phyloP scores from a whole-genome alignment of 768 basidiomycete genomes.

The Collybia sp. region DNA sequence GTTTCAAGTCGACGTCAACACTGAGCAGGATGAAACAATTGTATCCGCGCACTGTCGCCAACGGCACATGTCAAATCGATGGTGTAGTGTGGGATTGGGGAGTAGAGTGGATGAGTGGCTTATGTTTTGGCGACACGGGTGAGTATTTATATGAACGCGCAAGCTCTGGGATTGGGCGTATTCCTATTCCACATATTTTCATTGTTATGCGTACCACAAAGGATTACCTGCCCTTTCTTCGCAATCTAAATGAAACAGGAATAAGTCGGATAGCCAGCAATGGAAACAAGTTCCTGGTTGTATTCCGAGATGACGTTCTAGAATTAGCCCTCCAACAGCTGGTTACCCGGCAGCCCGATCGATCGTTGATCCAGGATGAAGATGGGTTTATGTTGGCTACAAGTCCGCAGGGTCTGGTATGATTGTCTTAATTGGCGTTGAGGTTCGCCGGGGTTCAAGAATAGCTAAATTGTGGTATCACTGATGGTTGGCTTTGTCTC shows the following conservation, averaged over 20 bases:
- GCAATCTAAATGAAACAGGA: constrained; percentile 1
- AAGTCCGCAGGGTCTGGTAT: too few relatives aligned
- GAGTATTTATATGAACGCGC: too few relatives aligned
- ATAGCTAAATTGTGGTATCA: too few relatives aligned
- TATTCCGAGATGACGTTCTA: constrained; percentile 12
- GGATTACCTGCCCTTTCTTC: not conserved
- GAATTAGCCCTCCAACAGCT: constrained; percentile 6
- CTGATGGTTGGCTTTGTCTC: too few relatives aligned
- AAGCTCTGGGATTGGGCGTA: too few relatives aligned
- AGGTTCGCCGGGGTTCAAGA: too few relatives aligned
- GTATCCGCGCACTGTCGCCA: constrained; percentile 43
- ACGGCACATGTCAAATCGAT: constrained; percentile 38
- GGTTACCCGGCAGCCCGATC: not conserved
- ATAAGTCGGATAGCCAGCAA: not conserved
- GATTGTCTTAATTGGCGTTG: too few relatives aligned
- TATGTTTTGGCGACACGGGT: too few relatives aligned
- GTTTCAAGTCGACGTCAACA: not conserved
- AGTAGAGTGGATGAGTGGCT: not conserved
- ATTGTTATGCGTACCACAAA: too few relatives aligned
- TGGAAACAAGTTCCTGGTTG: constrained; percentile 10
- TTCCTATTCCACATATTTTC: too few relatives aligned
- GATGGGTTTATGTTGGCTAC: not conserved
- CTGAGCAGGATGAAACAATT: constrained; percentile 2
- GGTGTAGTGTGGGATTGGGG: constrained; percentile 7
- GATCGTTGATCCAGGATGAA: not conserved